phyloP scores from a whole-genome alignment of 2,329 filamentous ascomycete species.

The Sporothrix pallida region DNA sequence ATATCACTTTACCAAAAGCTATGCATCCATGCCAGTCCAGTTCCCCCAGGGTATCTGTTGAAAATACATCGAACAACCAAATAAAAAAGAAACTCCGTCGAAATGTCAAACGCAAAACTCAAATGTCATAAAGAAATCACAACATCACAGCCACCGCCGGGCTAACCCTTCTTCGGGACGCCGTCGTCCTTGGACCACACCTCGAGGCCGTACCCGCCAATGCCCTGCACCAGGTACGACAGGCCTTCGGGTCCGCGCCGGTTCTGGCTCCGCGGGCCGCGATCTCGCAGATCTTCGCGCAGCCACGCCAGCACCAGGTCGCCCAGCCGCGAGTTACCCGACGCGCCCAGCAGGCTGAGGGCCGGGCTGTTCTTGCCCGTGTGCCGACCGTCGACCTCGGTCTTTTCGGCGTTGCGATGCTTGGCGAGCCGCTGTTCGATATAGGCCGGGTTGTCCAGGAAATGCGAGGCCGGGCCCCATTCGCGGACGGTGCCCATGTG shows the following conservation, averaged over 20 bases:
- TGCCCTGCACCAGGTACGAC: constrained; percentile 62
- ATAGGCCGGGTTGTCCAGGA: constrained; percentile 54
- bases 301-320: constrained; percentile 90
- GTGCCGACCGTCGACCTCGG: constrained; percentile 38
- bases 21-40: constrained; percentile 17
- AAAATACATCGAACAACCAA: constrained; percentile 28
- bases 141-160: too few relatives aligned
- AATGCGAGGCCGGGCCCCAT: constrained; percentile 75
- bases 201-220: constrained; percentile 65
- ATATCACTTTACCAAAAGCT: background rate
- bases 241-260: constrained; percentile 65
- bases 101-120: background rate
- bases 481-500: constrained; percentile 85
- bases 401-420: background rate
- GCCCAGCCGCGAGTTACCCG: constrained; percentile 82
- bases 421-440: constrained; percentile 27
- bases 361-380: constrained; percentile 20
- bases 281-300: constrained; percentile 74
- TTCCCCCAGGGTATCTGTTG: constrained; percentile 35
- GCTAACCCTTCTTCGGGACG: background rate
- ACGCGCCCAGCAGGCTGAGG: constrained; percentile 40
- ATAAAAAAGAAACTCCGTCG: background rate
- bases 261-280: constrained; percentile 73
- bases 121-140: background rate
- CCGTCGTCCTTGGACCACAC: constrained; percentile 31